phyloP scores from a whole-genome alignment of 106 monocot species.

The Agapanthus africanus region DNA sequence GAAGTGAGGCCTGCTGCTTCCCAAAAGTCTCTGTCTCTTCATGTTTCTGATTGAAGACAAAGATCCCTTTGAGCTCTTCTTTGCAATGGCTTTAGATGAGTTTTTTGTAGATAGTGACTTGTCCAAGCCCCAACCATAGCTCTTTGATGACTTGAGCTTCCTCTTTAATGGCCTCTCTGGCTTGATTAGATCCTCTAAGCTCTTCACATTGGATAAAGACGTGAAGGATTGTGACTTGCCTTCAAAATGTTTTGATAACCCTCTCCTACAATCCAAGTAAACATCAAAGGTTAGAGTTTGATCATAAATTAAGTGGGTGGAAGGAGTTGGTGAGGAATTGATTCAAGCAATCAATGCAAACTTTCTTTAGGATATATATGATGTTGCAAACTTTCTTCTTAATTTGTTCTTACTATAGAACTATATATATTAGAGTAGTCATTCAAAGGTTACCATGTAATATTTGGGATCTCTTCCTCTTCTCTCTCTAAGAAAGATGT shows the following conservation, averaged over 20 bases:
- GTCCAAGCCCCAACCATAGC: conserved; percentile 17
- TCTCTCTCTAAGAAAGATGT: too few relatives aligned
- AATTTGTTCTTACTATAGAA: too few relatives aligned
- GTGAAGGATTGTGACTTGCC: conserved; percentile 64
- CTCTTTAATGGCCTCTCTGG: conserved; percentile 20
- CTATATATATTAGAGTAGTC: too few relatives aligned
- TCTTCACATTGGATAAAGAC: conserved; percentile 36
- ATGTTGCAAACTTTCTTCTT: too few relatives aligned
- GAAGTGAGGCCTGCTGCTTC: conserved; percentile 15
- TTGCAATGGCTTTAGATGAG: conserved; percentile 11
- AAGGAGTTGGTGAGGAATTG: not conserved
- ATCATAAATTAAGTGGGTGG: not conserved
- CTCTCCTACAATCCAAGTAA: conserved; percentile 39
- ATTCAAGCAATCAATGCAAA: not conserved
- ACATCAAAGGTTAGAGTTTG: not conserved
- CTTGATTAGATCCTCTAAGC: conserved; percentile 49
- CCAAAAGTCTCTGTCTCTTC: conserved; percentile 2
- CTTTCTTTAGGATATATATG: not conserved
- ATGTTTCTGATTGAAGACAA: conserved; percentile 8
- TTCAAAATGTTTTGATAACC: conserved; percentile 54
- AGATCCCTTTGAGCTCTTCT: conserved; percentile 23
- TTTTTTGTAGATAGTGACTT: conserved; percentile 10
- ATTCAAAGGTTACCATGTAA: too few relatives aligned
- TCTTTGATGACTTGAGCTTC: conserved; percentile 31
- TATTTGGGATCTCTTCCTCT: too few relatives aligned